Percentiles rank a stretch among this genome's conserved stretches.
Evolutionary conservation across 495 filamentous ascomycete genomes (phyloP).

Genomic region (Aspergillus homomorphus): DNA sequence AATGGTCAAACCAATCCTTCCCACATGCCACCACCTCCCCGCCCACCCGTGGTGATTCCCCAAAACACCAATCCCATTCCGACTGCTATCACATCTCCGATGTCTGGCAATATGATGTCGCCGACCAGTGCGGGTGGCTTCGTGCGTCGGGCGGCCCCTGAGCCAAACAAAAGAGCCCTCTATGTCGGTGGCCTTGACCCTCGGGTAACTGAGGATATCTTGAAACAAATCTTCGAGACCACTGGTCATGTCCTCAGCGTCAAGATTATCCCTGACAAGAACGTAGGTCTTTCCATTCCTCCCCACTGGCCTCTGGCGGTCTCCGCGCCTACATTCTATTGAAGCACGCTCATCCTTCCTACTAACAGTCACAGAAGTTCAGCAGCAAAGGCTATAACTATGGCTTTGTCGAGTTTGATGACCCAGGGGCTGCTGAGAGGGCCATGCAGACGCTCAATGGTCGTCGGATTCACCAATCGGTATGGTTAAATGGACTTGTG

Average conservation of each 20-base stretch:
- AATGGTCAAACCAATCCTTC: slow-evolving; percentile 59
- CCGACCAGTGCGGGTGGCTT: slow-evolving; percentile 75
- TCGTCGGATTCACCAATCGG: slow-evolving; percentile 89
- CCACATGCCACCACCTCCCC: slow-evolving; percentile 92
- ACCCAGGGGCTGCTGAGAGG: slow-evolving; percentile 91
- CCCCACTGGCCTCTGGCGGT: background rate
- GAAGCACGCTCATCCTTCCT: background rate
- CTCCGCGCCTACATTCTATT: background rate
- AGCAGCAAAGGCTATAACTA: slow-evolving; percentile 98
- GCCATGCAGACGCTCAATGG: slow-evolving; percentile 97
- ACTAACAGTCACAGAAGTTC: slow-evolving; percentile 41
- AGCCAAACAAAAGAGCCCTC: slow-evolving; percentile 96
- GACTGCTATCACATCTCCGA: slow-evolving; percentile 85
- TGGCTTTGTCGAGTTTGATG: slow-evolving; percentile 98
- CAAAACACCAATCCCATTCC: slow-evolving; percentile 97
- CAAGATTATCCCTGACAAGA: slow-evolving; percentile 99
- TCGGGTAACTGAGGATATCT: slow-evolving; percentile 90
- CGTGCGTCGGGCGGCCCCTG: slow-evolving; percentile 87
- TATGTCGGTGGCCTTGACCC: slow-evolving; percentile 96
- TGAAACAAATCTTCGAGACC: slow-evolving; percentile 98
- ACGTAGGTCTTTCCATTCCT: slow-evolving; percentile 57
- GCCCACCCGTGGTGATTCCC: slow-evolving; percentile 84
- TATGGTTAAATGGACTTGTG: slow-evolving; percentile 41
- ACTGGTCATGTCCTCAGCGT: slow-evolving; percentile 97
- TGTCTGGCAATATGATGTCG: slow-evolving; percentile 77